A percentile compares a stretch with the other conserved stretches of the same genome.
Evolutionary conservation across 2,329 filamentous ascomycete species (phyloP).

Genomic region (Botrytis paeoniae): DNA sequence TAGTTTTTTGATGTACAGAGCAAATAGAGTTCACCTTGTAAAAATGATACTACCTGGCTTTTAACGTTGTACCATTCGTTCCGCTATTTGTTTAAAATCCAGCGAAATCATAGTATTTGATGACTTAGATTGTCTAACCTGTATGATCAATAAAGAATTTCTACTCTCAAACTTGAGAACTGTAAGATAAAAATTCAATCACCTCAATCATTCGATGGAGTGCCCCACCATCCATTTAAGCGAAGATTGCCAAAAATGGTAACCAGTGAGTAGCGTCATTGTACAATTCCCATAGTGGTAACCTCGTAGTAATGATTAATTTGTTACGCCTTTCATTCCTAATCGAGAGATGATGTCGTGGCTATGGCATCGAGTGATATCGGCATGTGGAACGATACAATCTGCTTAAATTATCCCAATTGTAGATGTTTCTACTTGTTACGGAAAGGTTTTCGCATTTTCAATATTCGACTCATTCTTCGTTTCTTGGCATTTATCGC

Average conservation of each 20-base stretch:
- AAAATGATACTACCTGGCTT: background rate
- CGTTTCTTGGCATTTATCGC: background rate
- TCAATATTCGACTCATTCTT: background rate
- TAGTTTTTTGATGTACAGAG: background rate
- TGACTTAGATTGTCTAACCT: background rate
- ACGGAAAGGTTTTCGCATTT: background rate
- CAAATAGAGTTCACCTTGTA: background rate
- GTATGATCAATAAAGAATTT: fast-evolving
- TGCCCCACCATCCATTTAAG: background rate
- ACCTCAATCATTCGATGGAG: background rate
- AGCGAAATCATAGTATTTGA: background rate
- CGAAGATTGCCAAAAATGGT: background rate
- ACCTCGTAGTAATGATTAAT: background rate
- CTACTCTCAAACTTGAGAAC: background rate
- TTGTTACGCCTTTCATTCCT: background rate
- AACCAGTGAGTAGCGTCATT: slow-evolving; percentile 1
- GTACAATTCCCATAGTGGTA: background rate
- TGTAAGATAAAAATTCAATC: background rate
- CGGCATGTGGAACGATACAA: background rate
- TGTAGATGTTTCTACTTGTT: background rate
- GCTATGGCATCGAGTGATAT: background rate
- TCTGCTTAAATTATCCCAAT: background rate
- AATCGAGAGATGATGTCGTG: background rate
- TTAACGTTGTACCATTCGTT: background rate
- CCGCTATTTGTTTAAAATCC: background rate